Base-by-base conservation (phyloP, 2,329 filamentous ascomycete genomes). In the Aspergillus ochraceoroseus region DNA sequence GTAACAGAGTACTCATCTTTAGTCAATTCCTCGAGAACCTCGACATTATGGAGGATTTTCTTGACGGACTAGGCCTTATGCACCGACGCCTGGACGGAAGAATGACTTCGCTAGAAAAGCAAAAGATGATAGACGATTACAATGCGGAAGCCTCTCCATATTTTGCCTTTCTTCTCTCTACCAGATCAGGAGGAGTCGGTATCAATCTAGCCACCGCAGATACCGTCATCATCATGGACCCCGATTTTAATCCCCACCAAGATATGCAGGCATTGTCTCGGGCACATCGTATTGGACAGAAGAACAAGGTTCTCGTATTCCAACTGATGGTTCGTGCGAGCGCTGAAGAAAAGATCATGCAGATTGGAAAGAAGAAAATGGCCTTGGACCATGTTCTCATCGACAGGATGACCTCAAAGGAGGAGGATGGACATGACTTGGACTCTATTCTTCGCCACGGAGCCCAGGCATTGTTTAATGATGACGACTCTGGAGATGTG, bases 151-250 rank as follows among this genome's bases (percentile, higher is more conserved):
- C 83, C 38, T 96, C 90, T 0, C 70, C 77, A 0, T 70, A 94
- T 0, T 98, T 96, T 61, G 88, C 85, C 0, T 96, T 98, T 65
- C 67, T 98, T 12, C 74, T 98, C 0, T 96, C 90, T 0, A 98
- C 94, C 3, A 82, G 92, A 48, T 89, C 94, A 12, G 92, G 92
- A 38, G 92, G 94, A 56, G 90, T 98, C 0, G 94, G 92, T 11
- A 98, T 98, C 70, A 98, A 98, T 59, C 74, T 98, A 40, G 92
- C 92, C 0, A 95, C 89, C 5, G 92, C 92, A 2, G 92, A 98
- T 58, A 98, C 92, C 0, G 94, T 98, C 46, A 95, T 98, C 50
- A 95, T 98, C 51, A 80, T 96, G 51, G 89, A 98, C 55, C 87
- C 87, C 0, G 92, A 98, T 59, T 96, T 94, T 71, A 98, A 98